Conservation (phyloP, 2,329 filamentous ascomycete species). For the Aphanocladium album region DNA sequence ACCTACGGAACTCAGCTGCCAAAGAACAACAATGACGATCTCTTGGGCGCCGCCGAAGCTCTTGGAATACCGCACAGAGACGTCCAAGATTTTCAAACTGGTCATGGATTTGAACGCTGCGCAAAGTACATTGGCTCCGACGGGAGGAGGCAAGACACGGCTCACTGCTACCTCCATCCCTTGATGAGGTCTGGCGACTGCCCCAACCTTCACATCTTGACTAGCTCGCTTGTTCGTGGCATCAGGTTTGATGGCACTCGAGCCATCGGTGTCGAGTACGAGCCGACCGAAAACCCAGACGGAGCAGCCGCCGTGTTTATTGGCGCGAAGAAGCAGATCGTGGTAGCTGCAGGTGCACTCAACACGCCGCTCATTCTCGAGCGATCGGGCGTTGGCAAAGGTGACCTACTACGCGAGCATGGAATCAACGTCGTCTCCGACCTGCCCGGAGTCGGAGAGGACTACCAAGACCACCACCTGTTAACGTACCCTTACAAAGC, state of each 20-base stretch:
- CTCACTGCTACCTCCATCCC: constrained; percentile 48
- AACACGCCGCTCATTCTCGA: constrained; percentile 51
- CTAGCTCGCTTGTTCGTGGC: constrained; percentile 47
- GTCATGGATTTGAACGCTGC: constrained; percentile 32
- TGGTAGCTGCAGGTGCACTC: constrained; percentile 41
- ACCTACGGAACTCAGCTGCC: constrained; percentile 40
- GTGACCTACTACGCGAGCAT: constrained; percentile 34
- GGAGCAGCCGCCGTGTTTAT: constrained; percentile 23
- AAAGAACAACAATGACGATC: constrained; percentile 36
- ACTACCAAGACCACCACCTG: constrained; percentile 44
- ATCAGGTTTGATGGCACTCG: constrained; percentile 43
- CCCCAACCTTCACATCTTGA: constrained; percentile 50
- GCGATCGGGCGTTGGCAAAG: constrained; percentile 51
- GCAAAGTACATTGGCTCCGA: constrained; percentile 43
- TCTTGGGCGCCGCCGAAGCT: constrained; percentile 43
- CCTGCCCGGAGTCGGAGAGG: constrained; percentile 43
- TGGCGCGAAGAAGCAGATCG: constrained; percentile 50
- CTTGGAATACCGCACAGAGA: constrained; percentile 45
- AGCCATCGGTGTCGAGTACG: constrained; percentile 52
- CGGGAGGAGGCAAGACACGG: constrained; percentile 49
- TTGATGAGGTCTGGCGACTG: constrained; percentile 40
- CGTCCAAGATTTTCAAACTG: constrained; percentile 39
- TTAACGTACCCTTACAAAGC: constrained; percentile 46
- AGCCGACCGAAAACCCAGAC: constrained; percentile 11
- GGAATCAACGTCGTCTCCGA: constrained; percentile 46